Evolutionary conservation across 805 yeast species (phyloP), one percentile per base, ranked within the genome.

Genomic region (Ascoidea asiatica): DNA sequence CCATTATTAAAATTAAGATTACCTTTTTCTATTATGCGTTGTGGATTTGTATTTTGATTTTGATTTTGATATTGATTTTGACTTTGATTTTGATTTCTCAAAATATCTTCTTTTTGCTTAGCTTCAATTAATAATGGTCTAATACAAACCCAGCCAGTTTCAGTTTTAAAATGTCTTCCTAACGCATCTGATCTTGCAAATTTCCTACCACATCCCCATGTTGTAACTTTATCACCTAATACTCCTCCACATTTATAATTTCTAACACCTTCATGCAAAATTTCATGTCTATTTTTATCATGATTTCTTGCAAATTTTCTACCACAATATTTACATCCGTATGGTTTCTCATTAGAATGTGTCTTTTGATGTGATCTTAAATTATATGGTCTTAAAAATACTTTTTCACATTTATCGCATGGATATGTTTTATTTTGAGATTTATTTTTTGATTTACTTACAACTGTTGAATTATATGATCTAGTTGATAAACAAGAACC

Each of bases 151-250:
- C 81, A 72, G 1, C 92, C 92, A 0, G 83, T 75, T 48, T 81
- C 90, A 2, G 89, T 79, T 45, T 84, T 64, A 55, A 81, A 81
- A 55, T 82, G 92, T 43, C 90, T 69, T 2, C 83, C 77, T 38
- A 82, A 65, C 0, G 90, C 92, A 57, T 83, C 92, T 2, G 84
- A 79, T 38, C 92, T 65, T 4, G 89, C 87, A 59, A 82, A 82
- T 50, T 70, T 67, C 55, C 77, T 75, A 15, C 82, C 80, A 57
- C 90, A 81, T 3, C 89, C 90, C 89, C 90, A 81, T 50, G 62
- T 60, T 3, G 80, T 75, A 13, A 53, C 56, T 0, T 79, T 79
- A 52, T 79, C 80, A 33, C 67, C 67, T 48, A 81, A 59, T 19
- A 59, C 58, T 0, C 88, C 89, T 46, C 72, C 72, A 56, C 92